Base-by-base conservation (phyloP, 2,329 filamentous ascomycete genomes). In the Calonectria pauciramosa region DNA sequence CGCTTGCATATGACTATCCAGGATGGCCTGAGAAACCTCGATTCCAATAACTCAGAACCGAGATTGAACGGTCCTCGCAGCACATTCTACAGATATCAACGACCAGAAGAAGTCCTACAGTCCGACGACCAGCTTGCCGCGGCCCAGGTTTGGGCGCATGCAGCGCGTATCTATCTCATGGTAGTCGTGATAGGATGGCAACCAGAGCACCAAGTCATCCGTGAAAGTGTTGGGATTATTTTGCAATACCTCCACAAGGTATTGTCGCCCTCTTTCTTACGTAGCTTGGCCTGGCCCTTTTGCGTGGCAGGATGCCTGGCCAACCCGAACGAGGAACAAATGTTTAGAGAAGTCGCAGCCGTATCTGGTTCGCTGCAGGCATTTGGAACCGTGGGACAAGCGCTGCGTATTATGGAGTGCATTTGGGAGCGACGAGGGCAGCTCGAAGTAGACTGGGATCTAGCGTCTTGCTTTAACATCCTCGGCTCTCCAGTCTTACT, bases 381-480 rank as follows among this genome's bases (percentile, higher is more conserved):
- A 1, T 56, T 77, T 2, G 71, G 76, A 1, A 56, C 63, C 2
- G 20, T 77, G 8, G 34, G 18, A 7, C 63, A 70, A 36, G 71
- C 71, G 16, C 56, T 72, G 13, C 41, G 56, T 1, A 69, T 76
- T 18, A 56, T 70, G 20, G 44, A 63, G 2, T 5, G 28, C 5
- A 60, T 68, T 11, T 76, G 74, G 76, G 51, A 38, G n/a, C 64
- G 23, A 3, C 38, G 70, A 5, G 65, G 44, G 13, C 4, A 14
- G 1, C 9, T 70, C 5, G 49, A n/a, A 4, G 26, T 30, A 2
- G 76, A 77, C 1, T 77, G 73, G 76, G 68, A 76, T 9, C 47
- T 72, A n/a, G 54, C 65, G 18, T 30, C 67, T 47, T 76, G 70
- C 84, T 94, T 88, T 30, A 11, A n/a, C 20, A 32, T 59, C 10